Percentiles rank a stretch among this genome's conserved stretches.
Evolutionary conservation across 164 flowering plant genomes (phyloP).

Genomic region (Nymphaea colorata): DNA sequence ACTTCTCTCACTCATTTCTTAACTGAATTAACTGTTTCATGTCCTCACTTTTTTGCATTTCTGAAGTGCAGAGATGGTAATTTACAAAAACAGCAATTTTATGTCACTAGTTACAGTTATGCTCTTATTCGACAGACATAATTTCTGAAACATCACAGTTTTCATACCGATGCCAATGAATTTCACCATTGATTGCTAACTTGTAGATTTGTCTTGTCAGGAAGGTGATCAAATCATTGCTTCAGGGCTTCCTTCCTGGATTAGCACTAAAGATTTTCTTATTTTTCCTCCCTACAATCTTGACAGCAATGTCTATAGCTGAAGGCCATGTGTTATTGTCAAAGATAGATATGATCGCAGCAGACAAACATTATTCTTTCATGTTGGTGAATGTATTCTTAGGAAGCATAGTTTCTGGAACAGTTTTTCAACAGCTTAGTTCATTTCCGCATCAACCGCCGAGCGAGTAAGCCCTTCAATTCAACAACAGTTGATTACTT

Average conservation of each 20-base stretch:
- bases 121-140: too few relatives aligned
- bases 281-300: slow-evolving; percentile 60
- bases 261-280: slow-evolving; percentile 78
- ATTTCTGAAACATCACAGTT: too few relatives aligned
- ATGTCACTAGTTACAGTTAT: too few relatives aligned
- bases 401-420: slow-evolving; percentile 89
- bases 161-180: too few relatives aligned
- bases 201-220: slow-evolving; percentile 17
- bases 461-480: slow-evolving; percentile 39
- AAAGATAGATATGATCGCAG: slow-evolving; percentile 57
- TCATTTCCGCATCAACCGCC: slow-evolving; percentile 85
- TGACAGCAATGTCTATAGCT: slow-evolving; percentile 85
- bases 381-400: slow-evolving; percentile 94
- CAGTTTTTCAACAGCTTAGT: slow-evolving; percentile 85
- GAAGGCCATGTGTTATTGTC: slow-evolving; percentile 79
- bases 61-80: too few relatives aligned
- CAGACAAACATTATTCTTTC: slow-evolving; percentile 84
- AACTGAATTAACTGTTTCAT: too few relatives aligned
- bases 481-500: not conserved
- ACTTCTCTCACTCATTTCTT: too few relatives aligned
- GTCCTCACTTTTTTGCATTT: too few relatives aligned
- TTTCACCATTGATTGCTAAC: too few relatives aligned
- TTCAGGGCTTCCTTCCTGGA: slow-evolving; percentile 99
- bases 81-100: too few relatives aligned
- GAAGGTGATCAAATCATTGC: slow-evolving; percentile 78